Evolutionary conservation across 2,329 filamentous ascomycete species (phyloP), one percentile per base, ranked within the genome.

Genomic region (Trichoderma afroharzianum): DNA sequence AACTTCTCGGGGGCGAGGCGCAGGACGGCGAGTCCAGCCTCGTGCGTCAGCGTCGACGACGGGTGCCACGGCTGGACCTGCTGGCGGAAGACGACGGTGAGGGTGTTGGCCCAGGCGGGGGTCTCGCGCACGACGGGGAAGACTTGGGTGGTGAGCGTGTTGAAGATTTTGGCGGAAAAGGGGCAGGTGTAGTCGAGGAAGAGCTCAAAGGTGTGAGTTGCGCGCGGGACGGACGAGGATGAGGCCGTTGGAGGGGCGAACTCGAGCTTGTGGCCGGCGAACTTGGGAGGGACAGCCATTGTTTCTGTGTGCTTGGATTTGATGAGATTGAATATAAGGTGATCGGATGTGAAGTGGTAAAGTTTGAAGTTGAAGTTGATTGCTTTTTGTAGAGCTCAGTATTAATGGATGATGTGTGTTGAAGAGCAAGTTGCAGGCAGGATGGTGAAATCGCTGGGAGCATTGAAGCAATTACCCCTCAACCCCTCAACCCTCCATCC

Each of bases 41-140:
- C 95, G 84, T 95, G 93, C 70, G 88, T 86, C 12, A 94, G 86
- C 7, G 92, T 94, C 53, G 90, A 94, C 24, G 92, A 94, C 2
- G 95, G 95, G 83, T 98, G 95, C 95, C 95, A 97, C 15, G 94
- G 94, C 84, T 97, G 94, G 77, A 98, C 89, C 80, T 97, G 94
- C 80, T 95, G 95, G 63, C 95, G 92, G 85, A 98, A 93, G 78
- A 98, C 88, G 76, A 97, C 85, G 76, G 92, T 87, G 3, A 97
- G 83, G 73, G 86, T 86, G 72, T 84, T 75, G 15, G 84, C 80
- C 80, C 84, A 85, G 28, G 83, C 76, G 74, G 92, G 90, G 76
- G 90, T 90, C 63, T 85, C 76, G 73, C 86, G 85, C 76, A 97
- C 85, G 62, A 88, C 80, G 1, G 93, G 91, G 72, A 88, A 84